Evolutionary conservation across 2,329 filamentous ascomycete species (phyloP), one percentile per base, ranked within the genome.

Genomic region (Colletotrichum tabaci): DNA sequence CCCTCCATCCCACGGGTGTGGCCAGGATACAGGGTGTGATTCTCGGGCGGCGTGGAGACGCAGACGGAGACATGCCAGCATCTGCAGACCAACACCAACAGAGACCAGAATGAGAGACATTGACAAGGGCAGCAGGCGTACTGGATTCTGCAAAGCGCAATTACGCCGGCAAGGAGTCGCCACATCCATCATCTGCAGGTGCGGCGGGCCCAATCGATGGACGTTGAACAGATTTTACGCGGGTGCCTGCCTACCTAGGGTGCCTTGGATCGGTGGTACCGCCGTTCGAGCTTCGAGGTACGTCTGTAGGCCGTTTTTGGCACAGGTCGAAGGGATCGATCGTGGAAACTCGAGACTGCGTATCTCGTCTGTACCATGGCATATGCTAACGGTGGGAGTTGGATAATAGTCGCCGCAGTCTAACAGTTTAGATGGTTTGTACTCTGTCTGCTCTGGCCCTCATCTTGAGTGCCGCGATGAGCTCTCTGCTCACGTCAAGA

Each of bases 81-180:
- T 30, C 60, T 52, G 38, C 61, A 70, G 38, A 55, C 58, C 65
- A 71, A 58, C 64, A 61, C 38, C 65, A 49, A 60, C 47, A 46
- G n/a, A 57, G 30, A 38, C 30, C 35, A 47, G 50, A 40, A 10
- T 7, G 35, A 30, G n/a, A 40, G 35, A 23, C 30, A 40, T 16
- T 21, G 30, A 61, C 57, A 67, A 60, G 68, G 58, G 53, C 30
- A 60, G 53, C 30, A 60, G 50, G 65, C 46, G 21, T 44, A 38
- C 21, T 55, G 46, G n/a, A 61, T 64, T 69, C 47, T 72, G 60
- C 58, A 68, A 61, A 63, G 15, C 53, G 69, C 55, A 72, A 52
- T 44, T 53, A n/a, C 30, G 42, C 58, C 42, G 53, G 35, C 53
- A 49, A 38, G 60, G 47, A 30, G 47, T 58, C 53, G 69, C 69